Conservation (phyloP, 1,284 basidiomycete genomes). For the Tilletia caries region DNA sequence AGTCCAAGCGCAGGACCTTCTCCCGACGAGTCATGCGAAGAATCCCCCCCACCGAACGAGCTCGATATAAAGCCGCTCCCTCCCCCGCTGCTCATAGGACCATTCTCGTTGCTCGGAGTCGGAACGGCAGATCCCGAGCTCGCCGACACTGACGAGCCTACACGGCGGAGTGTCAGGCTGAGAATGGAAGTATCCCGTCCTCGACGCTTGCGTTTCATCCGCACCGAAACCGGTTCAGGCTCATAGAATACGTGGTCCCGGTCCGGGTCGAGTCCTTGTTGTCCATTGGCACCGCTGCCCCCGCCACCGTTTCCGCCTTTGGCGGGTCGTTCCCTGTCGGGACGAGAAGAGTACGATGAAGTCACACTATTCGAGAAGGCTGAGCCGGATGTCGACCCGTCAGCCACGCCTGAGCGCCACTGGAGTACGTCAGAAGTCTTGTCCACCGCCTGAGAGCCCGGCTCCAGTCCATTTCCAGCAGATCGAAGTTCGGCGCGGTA, state of each 20-base stretch:
- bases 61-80: conserved; percentile 18
- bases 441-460: neutral
- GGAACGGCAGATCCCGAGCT: neutral
- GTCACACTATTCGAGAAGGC: neutral
- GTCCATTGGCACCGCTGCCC: neutral
- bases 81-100: neutral
- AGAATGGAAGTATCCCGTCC: conserved; percentile 40
- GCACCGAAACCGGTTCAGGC: conserved; percentile 33
- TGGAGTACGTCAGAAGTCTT: conserved; percentile 27
- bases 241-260: conserved; percentile 38
- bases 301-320: neutral
- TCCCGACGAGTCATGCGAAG: neutral
- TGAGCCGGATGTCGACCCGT: conserved; percentile 10
- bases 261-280: conserved; percentile 35
- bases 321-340: neutral
- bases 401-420: conserved; percentile 32
- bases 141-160: conserved; percentile 23
- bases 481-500: conserved; percentile 7
- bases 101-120: neutral
- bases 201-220: conserved; percentile 43
- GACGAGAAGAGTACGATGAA: neutral
- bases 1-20: neutral
- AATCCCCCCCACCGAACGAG: conserved; percentile 16
- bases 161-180: conserved; percentile 36
- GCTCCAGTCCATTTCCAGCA: conserved; percentile 15